Evolutionary conservation across 768 basidiomycete genomes (phyloP).

Genomic region (Kwoniella dejecticola): DNA sequence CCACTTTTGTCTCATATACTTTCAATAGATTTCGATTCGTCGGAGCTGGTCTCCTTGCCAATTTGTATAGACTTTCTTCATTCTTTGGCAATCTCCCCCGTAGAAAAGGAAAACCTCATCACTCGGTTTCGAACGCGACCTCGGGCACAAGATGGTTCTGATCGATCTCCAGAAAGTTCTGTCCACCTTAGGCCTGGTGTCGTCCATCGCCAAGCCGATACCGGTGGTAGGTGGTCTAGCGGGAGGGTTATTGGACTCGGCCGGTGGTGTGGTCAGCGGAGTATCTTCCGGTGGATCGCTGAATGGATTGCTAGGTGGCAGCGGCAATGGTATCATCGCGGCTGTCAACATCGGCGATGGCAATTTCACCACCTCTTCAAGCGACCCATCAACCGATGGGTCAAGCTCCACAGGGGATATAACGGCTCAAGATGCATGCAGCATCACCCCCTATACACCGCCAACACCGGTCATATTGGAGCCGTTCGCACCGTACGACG

Average conservation of each 20-base stretch:
- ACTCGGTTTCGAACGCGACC: too few relatives aligned
- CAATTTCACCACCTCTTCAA: slow-evolving; percentile 2
- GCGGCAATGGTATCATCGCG: slow-evolving; percentile 19
- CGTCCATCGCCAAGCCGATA: slow-evolving; percentile 34
- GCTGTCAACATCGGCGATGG: slow-evolving; percentile 13
- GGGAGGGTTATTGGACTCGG: slow-evolving; percentile 31
- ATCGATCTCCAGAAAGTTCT: slow-evolving; percentile 40
- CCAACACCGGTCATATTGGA: slow-evolving; percentile 50
- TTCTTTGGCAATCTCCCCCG: neutral
- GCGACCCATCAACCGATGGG: neutral
- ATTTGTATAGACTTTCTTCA: neutral
- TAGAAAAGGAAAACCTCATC: too few relatives aligned
- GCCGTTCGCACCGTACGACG: slow-evolving; percentile 61
- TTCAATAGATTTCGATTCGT: neutral
- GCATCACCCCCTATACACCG: slow-evolving; percentile 34
- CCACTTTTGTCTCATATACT: neutral
- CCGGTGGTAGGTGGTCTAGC: slow-evolving; percentile 27
- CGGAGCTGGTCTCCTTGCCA: slow-evolving; percentile 25
- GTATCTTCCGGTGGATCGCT: slow-evolving; percentile 19
- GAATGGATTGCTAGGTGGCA: slow-evolving; percentile 25
- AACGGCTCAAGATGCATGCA: slow-evolving; percentile 16
- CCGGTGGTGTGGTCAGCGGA: slow-evolving; percentile 23
- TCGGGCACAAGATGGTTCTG: slow-evolving; percentile 37
- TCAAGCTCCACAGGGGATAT: neutral
- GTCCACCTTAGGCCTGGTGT: slow-evolving; percentile 33